Conservation (phyloP, 805 yeast genomes). For the Barnettozyma wickerhamii region DNA sequence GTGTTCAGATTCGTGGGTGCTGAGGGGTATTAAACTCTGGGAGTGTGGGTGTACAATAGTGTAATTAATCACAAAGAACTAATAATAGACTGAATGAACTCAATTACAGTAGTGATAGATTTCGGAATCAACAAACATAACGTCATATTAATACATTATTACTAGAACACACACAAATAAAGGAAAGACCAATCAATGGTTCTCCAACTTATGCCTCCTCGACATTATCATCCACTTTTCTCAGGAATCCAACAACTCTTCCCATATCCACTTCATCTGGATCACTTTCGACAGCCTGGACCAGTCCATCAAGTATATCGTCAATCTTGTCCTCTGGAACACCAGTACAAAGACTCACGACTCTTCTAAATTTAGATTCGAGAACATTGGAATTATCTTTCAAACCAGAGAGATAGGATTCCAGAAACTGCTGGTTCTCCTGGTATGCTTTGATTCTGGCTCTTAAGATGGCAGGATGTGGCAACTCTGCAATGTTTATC, state of each 20-base stretch:
- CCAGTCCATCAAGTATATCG: slow-evolving; percentile 72
- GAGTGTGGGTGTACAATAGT: background rate
- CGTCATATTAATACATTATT: no score
- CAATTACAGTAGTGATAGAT: background rate
- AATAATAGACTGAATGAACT: no score
- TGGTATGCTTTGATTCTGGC: slow-evolving; percentile 83
- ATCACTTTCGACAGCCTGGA: slow-evolving; percentile 88
- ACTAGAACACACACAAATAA: no score
- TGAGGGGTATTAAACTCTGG: slow-evolving; percentile 4
- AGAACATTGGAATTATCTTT: slow-evolving; percentile 49
- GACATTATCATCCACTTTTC: slow-evolving; percentile 37
- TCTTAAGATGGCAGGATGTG: slow-evolving; percentile 44
- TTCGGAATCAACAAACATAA: background rate
- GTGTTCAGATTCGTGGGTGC: slow-evolving; percentile 33
- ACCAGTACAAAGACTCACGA: slow-evolving; percentile 86
- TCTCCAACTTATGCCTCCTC: slow-evolving; percentile 8
- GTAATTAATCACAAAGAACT: background rate
- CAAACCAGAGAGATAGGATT: slow-evolving; percentile 47
- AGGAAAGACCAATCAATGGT: slow-evolving; percentile 1
- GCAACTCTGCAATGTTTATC: slow-evolving; percentile 25
- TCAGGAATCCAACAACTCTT: slow-evolving; percentile 49
- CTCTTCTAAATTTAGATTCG: slow-evolving; percentile 79
- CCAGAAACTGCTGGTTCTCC: slow-evolving; percentile 58
- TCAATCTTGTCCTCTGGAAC: slow-evolving; percentile 80
- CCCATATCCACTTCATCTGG: slow-evolving; percentile 63